phyloP scores from a whole-genome alignment of 768 basidiomycete species.

The Ramaria rubella region DNA sequence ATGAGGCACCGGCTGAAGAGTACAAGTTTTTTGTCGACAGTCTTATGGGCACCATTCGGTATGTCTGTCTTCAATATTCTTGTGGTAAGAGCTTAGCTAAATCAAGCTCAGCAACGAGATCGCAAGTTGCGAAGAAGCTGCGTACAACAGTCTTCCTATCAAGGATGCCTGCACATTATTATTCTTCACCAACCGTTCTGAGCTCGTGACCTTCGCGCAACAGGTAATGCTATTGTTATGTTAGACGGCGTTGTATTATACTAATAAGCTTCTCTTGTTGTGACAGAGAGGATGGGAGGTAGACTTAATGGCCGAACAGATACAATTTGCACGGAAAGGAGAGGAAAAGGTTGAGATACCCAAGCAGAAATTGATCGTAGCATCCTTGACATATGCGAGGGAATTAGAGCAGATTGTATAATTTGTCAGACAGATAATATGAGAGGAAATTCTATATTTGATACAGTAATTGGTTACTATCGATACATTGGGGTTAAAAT shows the following conservation, averaged over 20 bases:
- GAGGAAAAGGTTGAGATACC: slow-evolving; percentile 84
- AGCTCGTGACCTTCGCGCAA: slow-evolving; percentile 76
- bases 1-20: slow-evolving; percentile 87
- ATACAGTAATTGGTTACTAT: not conserved
- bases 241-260: slow-evolving; percentile 1
- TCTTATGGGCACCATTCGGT: slow-evolving; percentile 92
- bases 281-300: slow-evolving; percentile 79
- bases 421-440: not conserved
- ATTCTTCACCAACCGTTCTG: slow-evolving; percentile 81
- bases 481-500: not conserved
- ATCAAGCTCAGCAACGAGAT: slow-evolving; percentile 74
- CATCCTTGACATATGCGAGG: slow-evolving; percentile 72
- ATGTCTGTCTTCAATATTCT: slow-evolving; percentile 19
- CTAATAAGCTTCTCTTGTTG: slow-evolving; percentile 7
- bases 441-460: not conserved
- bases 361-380: slow-evolving; percentile 73
- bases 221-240: slow-evolving; percentile 41
- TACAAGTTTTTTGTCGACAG: slow-evolving; percentile 93
- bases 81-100: not conserved
- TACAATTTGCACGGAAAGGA: slow-evolving; percentile 73
- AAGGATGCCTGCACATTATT: slow-evolving; percentile 86
- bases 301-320: slow-evolving; percentile 57
- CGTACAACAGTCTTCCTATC: slow-evolving; percentile 86
- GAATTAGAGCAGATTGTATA: slow-evolving; percentile 91
- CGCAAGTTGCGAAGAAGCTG: slow-evolving; percentile 90